A percentile compares a stretch with the other conserved stretches of the same genome.
These are phyloP conservation scores for Pelargonium australe DNA, from an alignment of 441 rosid species.

Conservation along the genomic window DNA sequence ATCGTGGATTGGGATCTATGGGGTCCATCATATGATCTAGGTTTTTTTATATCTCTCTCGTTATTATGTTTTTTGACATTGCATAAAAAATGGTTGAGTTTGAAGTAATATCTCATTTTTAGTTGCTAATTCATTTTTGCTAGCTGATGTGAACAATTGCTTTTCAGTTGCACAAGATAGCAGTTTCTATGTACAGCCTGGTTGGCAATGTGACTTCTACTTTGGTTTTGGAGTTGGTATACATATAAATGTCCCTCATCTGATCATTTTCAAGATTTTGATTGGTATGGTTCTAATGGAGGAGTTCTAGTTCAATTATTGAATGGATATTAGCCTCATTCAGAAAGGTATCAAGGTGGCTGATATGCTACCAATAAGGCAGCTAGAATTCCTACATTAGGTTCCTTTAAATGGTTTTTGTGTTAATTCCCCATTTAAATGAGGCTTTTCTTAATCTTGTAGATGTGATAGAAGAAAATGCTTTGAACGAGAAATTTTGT, in stretches of 20 bases:
- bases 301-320: not conserved
- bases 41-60: slow-evolving; percentile 8
- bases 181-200: slow-evolving; percentile 20
- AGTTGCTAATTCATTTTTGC: slow-evolving; percentile 6
- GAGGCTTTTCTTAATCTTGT: slow-evolving; percentile 9
- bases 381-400: not conserved
- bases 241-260: slow-evolving; percentile 3
- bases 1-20: slow-evolving; percentile 50
- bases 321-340: not conserved
- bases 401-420: not conserved
- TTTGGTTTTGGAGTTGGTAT: slow-evolving; percentile 50
- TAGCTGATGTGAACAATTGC: slow-evolving; percentile 8
- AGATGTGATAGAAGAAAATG: slow-evolving; percentile 57
- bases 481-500: slow-evolving; percentile 48
- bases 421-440: slow-evolving; percentile 8
- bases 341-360: not conserved
- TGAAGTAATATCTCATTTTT: not conserved
- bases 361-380: not conserved
- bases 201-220: slow-evolving; percentile 36
- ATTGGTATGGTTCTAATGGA: slow-evolving; percentile 6
- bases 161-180: slow-evolving; percentile 36
- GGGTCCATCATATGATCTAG: slow-evolving; percentile 43
- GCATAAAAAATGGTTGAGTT: slow-evolving; percentile 12
- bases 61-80: not conserved
- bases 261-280: not conserved